Evolutionary conservation across 2,329 filamentous ascomycete genomes (phyloP), one percentile per base, ranked within the genome.

Genomic region (Exophiala viscosa): DNA sequence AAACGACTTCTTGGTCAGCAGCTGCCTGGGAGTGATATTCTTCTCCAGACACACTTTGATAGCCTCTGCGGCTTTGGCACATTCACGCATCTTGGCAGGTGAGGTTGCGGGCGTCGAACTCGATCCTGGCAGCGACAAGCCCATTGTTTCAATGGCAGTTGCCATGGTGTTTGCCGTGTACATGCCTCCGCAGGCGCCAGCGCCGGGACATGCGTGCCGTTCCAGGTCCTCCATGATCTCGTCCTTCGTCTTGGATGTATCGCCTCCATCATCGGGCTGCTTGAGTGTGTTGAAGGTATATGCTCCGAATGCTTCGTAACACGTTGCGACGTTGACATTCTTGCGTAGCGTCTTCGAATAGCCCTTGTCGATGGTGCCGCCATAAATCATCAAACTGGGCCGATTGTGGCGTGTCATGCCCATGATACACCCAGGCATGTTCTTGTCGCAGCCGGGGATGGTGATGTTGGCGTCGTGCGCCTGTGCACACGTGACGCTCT

Each of bases 381-480:
- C 92, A 68, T 96, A 97, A 54, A 97, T 86, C 90, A 96, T 96
- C 67, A 96, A 76, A 43, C 90, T 93, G 3, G 92, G 92, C 8
- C 92, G 82, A 71, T 96, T 96, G 72, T 95, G 89, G 52, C 92
- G 82, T 11, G 88, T 89, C 66, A 93, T 90, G 0, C 88, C 90
- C 85, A 96, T 96, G 58, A 93, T 78, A 13, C 88, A 86, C 59
- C 91, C 91, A 0, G 91, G 91, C 92, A 96, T 96, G 70, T 96
- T 96, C 81, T 96, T 96, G 75, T 96, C 91, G 69, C 91, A 96
- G 9, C 91, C 91, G 0, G 92, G 90, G 62, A 96, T 92, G 28
- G 88, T 85, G 68, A 96, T 91, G 69, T 91, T 95, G 53, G 90
- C 92, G 68, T 96, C 92, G 70, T 96, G 90, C 62, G 87, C 87